These are phyloP conservation scores for Termitomyces bulborhizus DNA, from an alignment of 768 basidiomycete species.

Conservation along the genomic window DNA sequence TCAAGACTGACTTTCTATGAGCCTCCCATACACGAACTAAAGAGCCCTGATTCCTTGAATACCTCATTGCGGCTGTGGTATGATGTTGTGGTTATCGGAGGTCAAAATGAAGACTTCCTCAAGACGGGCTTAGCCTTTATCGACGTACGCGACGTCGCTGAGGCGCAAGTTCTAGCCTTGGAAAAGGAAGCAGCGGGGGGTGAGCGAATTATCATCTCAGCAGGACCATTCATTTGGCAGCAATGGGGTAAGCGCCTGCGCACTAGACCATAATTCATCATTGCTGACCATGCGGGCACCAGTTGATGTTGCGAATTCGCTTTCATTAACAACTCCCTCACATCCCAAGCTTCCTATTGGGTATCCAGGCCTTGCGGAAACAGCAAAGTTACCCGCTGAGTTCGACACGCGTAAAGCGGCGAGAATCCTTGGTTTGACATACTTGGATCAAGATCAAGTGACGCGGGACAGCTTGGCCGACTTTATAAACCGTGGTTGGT, in stretches of 20 bases:
- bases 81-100: conserved; percentile 19
- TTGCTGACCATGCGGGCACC: background rate
- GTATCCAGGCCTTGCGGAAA: conserved; percentile 23
- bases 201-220: conserved; percentile 42
- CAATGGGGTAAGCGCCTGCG: conserved; percentile 19
- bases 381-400: conserved; percentile 16
- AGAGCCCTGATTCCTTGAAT: conserved; percentile 24
- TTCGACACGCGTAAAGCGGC: conserved; percentile 32
- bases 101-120: conserved; percentile 16
- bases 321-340: conserved; percentile 22
- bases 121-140: conserved; percentile 23
- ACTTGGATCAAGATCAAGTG: conserved; percentile 32
- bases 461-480: conserved; percentile 34
- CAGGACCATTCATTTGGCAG: conserved; percentile 21
- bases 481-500: conserved; percentile 39
- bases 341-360: conserved; percentile 24
- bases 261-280: background rate
- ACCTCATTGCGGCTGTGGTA: conserved; percentile 28
- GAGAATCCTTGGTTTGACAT: conserved; percentile 37
- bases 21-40: conserved; percentile 32
- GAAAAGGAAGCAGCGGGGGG: conserved; percentile 41
- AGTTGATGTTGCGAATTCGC: conserved; percentile 32
- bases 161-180: conserved; percentile 45
- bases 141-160: conserved; percentile 44
- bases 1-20: conserved; percentile 9